Conservation (phyloP, 2,329 filamentous ascomycete species). For the Aureobasidium sp. region DNA sequence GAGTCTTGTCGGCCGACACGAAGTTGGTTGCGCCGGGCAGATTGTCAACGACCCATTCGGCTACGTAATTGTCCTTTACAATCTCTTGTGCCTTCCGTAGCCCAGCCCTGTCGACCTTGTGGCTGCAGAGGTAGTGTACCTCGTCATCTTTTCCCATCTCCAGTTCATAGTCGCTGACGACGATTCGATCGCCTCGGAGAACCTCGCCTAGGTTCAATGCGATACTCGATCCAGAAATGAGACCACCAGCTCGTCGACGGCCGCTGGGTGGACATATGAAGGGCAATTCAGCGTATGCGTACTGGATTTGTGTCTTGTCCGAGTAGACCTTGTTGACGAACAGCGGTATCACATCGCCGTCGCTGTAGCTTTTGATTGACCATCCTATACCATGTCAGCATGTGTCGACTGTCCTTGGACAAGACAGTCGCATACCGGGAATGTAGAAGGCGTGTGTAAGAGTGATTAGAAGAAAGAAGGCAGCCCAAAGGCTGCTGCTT, state of each 20-base stretch:
- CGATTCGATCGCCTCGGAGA: constrained; percentile 76
- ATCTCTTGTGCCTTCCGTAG: constrained; percentile 61
- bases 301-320: constrained; percentile 81
- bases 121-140: constrained; percentile 64
- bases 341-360: constrained; percentile 71
- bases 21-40: constrained; percentile 83
- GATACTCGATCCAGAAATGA: constrained; percentile 68
- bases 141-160: constrained; percentile 66
- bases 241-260: constrained; percentile 52
- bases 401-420: background rate
- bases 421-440: constrained; percentile 51
- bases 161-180: constrained; percentile 74
- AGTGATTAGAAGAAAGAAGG: constrained; percentile 40
- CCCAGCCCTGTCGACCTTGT: constrained; percentile 54
- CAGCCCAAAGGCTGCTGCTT: constrained; percentile 36
- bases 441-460: constrained; percentile 68
- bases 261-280: constrained; percentile 78
- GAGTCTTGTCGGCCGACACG: constrained; percentile 72
- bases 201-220: constrained; percentile 81
- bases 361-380: constrained; percentile 71
- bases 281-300: constrained; percentile 80
- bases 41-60: constrained; percentile 91
- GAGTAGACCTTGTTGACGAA: constrained; percentile 89
- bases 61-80: constrained; percentile 72
- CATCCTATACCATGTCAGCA: constrained; percentile 48